phyloP scores from a whole-genome alignment of 2,329 filamentous ascomycete species.

The Penicillium sp. region DNA sequence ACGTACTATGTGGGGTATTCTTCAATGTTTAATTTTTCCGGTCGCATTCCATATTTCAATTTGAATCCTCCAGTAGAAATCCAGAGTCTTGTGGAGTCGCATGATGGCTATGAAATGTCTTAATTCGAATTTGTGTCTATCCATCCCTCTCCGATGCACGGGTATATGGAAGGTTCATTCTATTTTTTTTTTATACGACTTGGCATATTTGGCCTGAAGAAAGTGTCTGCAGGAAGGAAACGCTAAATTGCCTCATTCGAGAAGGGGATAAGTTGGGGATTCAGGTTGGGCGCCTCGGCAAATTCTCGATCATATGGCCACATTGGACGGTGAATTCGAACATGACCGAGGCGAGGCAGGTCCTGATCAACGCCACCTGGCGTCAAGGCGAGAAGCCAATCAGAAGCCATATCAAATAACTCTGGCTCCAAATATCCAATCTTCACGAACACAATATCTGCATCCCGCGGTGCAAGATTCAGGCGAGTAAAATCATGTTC shows the following conservation, averaged over 20 bases:
- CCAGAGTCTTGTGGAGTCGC: not conserved
- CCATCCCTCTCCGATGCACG: not conserved
- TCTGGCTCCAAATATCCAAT: slow-evolving; percentile 60
- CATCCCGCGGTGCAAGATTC: slow-evolving; percentile 46
- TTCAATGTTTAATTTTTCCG: not conserved
- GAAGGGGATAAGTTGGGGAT: slow-evolving; percentile 36
- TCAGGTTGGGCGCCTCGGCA: slow-evolving; percentile 35
- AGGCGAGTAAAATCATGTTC: slow-evolving; percentile 55
- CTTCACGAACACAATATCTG: slow-evolving; percentile 57
- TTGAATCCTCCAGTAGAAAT: not conserved
- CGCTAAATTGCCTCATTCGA: slow-evolving; percentile 24
- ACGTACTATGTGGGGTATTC: not conserved
- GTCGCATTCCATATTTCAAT: not conserved
- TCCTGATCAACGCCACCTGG: slow-evolving; percentile 59
- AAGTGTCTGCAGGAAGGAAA: not conserved
- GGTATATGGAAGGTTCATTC: not conserved
- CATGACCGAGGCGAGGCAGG: slow-evolving; percentile 50
- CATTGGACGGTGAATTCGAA: slow-evolving; percentile 52
- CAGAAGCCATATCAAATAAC: slow-evolving; percentile 55
- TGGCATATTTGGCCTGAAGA: not conserved
- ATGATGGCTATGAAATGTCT: not conserved
- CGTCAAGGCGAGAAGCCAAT: slow-evolving; percentile 57
- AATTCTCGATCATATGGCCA: slow-evolving; percentile 48
- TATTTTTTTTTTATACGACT: not conserved
- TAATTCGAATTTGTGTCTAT: not conserved